These are phyloP conservation scores for Papilionanthe hybrid DNA, from an alignment of 116 monocot species.

Conservation along the genomic window DNA sequence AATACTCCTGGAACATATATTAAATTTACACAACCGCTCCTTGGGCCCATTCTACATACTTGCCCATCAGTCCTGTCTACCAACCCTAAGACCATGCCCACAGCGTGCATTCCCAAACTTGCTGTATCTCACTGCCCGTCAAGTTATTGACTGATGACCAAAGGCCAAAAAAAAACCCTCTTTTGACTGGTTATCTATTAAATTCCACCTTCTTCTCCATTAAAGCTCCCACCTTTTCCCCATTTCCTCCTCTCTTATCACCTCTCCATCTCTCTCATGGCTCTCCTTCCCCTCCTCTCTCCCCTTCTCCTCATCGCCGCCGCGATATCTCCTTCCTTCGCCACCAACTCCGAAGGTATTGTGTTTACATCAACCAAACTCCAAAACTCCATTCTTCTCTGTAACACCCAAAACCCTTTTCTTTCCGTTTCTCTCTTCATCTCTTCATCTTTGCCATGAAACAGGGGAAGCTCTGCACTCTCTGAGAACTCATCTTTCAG, in stretches of 20 bases:
- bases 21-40: too few species aligned
- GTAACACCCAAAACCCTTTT: not conserved
- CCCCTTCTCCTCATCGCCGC: constrained; percentile 17
- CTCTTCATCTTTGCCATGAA: constrained; percentile 1
- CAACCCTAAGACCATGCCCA: constrained; percentile 6
- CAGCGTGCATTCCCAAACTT: constrained; percentile 9
- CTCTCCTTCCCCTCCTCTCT: constrained; percentile 9
- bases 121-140: not conserved
- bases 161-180: not conserved
- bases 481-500: constrained; percentile 47
- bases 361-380: not conserved
- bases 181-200: not conserved
- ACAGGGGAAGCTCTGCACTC: constrained; percentile 76
- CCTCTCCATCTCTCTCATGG: constrained; percentile 5
- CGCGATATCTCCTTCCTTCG: constrained; percentile 16
- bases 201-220: not conserved
- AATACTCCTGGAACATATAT: too few species aligned
- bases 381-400: not conserved
- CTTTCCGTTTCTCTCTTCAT: not conserved
- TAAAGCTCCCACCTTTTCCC: not conserved
- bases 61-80: not conserved
- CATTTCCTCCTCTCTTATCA: not conserved
- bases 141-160: not conserved
- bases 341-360: constrained; percentile 15
- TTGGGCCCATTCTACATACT: not conserved